Percentiles rank a stretch among this genome's conserved stretches.
Evolutionary conservation across 148 eudicot genomes (phyloP).

Genomic region (Vaccinium darrowii): DNA sequence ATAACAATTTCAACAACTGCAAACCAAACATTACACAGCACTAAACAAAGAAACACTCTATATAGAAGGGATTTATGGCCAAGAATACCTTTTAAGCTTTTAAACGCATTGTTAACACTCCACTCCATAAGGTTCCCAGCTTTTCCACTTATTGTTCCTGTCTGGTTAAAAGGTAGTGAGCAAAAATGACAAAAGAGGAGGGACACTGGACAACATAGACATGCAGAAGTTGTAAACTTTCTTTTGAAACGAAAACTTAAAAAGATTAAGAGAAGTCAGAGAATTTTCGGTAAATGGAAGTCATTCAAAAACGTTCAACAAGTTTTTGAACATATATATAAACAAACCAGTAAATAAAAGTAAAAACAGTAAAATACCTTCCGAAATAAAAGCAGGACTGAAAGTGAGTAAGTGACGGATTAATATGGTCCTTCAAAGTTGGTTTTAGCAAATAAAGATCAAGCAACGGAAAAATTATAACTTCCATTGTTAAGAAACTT

Average conservation of each 20-base stretch:
- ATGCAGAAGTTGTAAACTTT: not conserved
- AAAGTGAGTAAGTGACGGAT: constrained; percentile 6
- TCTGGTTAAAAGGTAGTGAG: constrained; percentile 10
- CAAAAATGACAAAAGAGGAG: not conserved
- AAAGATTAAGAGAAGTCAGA: not conserved
- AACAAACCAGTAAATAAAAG: not conserved
- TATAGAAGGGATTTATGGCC: too few relatives aligned
- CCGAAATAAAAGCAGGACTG: not conserved
- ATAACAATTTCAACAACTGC: not conserved
- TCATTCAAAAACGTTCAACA: not conserved
- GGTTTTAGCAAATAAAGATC: not conserved
- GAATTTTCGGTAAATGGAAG: not conserved
- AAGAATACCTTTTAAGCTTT: constrained; percentile 48
- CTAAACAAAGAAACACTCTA: not conserved
- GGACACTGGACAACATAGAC: not conserved
- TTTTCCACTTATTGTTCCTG: constrained; percentile 26
- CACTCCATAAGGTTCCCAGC: constrained; percentile 50
- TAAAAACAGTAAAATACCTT: not conserved
- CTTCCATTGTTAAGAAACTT: not conserved
- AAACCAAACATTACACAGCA: not conserved
- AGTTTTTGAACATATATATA: not conserved
- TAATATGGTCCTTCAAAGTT: not conserved
- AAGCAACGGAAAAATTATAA: not conserved
- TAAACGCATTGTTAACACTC: constrained; percentile 46
- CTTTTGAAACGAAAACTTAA: not conserved